phyloP scores from a whole-genome alignment of 345 rosid species.

The Bruguiera sexangula region DNA sequence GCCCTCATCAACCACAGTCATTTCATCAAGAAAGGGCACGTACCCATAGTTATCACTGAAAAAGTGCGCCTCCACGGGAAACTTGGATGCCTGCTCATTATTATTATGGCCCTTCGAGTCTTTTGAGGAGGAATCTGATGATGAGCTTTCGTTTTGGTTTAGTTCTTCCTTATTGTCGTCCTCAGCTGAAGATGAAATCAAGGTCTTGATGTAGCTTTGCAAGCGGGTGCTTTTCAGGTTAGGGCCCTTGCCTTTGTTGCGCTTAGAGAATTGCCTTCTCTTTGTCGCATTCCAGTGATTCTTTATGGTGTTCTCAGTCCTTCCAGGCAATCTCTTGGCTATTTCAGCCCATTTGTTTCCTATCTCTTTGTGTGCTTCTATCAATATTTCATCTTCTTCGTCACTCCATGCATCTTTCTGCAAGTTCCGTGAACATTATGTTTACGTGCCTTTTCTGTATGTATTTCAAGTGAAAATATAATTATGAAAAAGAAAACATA shows the following conservation, averaged over 20 bases:
- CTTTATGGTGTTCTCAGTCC: conserved; percentile 52
- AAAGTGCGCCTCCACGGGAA: background rate
- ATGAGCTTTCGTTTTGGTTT: background rate
- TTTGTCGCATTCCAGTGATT: conserved; percentile 38
- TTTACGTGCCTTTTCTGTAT: background rate
- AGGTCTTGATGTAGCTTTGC: conserved; percentile 40
- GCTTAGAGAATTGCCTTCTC: conserved; percentile 26
- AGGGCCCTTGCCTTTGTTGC: conserved; percentile 32
- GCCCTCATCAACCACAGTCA: conserved; percentile 21
- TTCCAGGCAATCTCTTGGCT: conserved; percentile 50
- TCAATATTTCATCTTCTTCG: conserved; percentile 47
- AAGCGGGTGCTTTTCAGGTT: conserved; percentile 11
- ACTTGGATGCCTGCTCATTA: background rate
- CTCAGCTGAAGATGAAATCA: conserved; percentile 9
- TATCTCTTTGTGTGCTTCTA: conserved; percentile 44
- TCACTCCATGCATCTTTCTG: conserved; percentile 77
- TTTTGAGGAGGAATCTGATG: background rate
- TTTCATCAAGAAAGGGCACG: conserved; percentile 19
- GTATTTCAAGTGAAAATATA: background rate
- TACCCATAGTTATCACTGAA: conserved; percentile 11
- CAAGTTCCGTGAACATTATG: background rate
- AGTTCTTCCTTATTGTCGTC: background rate
- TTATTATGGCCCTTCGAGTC: background rate
- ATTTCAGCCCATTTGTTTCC: conserved; percentile 81
- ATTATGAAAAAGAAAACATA: too few species aligned